Evolutionary conservation across 2,329 filamentous ascomycete genomes (phyloP).

Genomic region (Gyromitra esculenta): DNA sequence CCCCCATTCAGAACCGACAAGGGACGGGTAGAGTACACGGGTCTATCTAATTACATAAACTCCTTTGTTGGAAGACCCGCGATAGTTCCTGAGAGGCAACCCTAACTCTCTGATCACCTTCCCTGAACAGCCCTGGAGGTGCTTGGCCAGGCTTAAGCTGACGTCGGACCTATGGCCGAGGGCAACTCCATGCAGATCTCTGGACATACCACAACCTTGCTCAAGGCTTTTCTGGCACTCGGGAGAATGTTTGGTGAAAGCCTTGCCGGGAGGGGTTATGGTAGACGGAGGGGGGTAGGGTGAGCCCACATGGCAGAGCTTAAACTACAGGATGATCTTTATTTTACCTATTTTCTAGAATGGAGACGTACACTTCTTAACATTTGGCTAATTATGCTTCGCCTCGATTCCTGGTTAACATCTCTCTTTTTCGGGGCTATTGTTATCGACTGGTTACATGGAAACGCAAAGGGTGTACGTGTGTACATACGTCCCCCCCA

Average conservation of each 20-base stretch:
- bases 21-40: slow-evolving; percentile 47
- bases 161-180: slow-evolving; percentile 44
- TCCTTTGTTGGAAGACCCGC: slow-evolving; percentile 9
- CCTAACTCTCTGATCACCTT: slow-evolving; percentile 34
- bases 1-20: slow-evolving; percentile 18
- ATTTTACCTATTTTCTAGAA: slow-evolving; percentile 24
- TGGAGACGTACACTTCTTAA: slow-evolving; percentile 20
- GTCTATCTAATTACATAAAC: slow-evolving; percentile 39
- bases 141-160: slow-evolving; percentile 46
- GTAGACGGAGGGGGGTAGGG: slow-evolving; percentile 22
- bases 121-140: slow-evolving; percentile 23
- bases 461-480: slow-evolving; percentile 41
- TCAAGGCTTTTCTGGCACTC: slow-evolving; percentile 33
- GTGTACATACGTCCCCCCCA: slow-evolving; percentile 41
- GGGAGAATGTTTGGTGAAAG: slow-evolving; percentile 18
- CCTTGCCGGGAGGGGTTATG: slow-evolving; percentile 38
- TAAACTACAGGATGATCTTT: slow-evolving; percentile 39
- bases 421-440: slow-evolving; percentile 32
- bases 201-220: slow-evolving; percentile 30
- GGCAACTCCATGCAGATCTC: slow-evolving; percentile 39
- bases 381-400: slow-evolving; percentile 39
- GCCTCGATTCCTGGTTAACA: slow-evolving; percentile 38
- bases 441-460: slow-evolving; percentile 40
- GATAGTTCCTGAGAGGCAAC: slow-evolving; percentile 13
- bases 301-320: slow-evolving; percentile 40